phyloP scores from a whole-genome alignment of 2,329 filamentous ascomycete genomes.

The Biscogniauxia sp. region DNA sequence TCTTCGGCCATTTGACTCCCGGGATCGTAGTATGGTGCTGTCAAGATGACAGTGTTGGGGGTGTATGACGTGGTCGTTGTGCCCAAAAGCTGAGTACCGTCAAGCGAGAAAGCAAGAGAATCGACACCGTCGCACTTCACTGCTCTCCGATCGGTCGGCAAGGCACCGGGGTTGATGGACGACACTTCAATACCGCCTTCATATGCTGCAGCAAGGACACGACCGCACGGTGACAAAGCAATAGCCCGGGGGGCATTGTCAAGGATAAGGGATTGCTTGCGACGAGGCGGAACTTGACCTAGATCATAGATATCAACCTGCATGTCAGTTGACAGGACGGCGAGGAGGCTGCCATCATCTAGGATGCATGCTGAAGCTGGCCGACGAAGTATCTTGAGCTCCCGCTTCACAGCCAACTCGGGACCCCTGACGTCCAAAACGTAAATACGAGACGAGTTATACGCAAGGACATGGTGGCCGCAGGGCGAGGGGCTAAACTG shows the following conservation, averaged over 20 bases:
- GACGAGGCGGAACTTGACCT: slow-evolving; percentile 59
- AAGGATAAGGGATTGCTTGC: slow-evolving; percentile 72
- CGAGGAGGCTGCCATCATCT: slow-evolving; percentile 73
- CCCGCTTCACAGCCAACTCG: slow-evolving; percentile 64
- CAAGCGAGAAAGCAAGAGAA: slow-evolving; percentile 69
- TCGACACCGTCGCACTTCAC: slow-evolving; percentile 79
- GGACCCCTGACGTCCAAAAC: slow-evolving; percentile 66
- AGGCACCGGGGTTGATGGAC: slow-evolving; percentile 63
- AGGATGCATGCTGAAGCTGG: slow-evolving; percentile 76
- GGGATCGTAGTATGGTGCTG: slow-evolving; percentile 76
- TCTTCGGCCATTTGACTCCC: slow-evolving; percentile 64
- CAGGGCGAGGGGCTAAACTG: slow-evolving; percentile 77
- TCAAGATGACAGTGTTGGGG: slow-evolving; percentile 72
- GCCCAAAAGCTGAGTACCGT: slow-evolving; percentile 75
- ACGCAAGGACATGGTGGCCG: slow-evolving; percentile 72
- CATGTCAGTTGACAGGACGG: slow-evolving; percentile 77
- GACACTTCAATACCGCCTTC: slow-evolving; percentile 87
- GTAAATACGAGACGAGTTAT: slow-evolving; percentile 83
- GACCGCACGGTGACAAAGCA: slow-evolving; percentile 75
- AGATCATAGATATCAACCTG: slow-evolving; percentile 86
- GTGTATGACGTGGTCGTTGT: slow-evolving; percentile 65
- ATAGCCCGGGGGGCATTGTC: slow-evolving; percentile 78
- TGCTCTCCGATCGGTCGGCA: slow-evolving; percentile 66
- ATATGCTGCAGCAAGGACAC: slow-evolving; percentile 80
- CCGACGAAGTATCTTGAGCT: slow-evolving; percentile 75